Conservation (phyloP, 2,329 filamentous ascomycete genomes). For the Colletotrichum brevisporum region DNA sequence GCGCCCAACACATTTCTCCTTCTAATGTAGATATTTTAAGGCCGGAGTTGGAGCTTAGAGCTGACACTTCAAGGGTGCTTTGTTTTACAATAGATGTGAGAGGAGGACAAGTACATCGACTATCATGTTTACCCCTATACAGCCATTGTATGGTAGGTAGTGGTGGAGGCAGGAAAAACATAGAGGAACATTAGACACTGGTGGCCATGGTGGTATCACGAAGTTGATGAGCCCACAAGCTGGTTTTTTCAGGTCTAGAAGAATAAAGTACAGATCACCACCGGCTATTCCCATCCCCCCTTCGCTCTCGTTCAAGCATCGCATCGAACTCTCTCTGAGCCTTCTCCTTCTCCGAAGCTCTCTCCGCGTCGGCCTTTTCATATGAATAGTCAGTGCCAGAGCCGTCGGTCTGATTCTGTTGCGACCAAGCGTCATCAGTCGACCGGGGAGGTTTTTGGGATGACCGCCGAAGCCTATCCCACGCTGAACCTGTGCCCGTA, state of each 20-base stretch:
- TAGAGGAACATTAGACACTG: too few species aligned
- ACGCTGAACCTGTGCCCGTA: constrained; percentile 52
- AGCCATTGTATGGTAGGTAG: too few species aligned
- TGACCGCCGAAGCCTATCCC: constrained; percentile 62
- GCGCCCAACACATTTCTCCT: constrained; percentile 37
- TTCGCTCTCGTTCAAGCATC: constrained; percentile 61
- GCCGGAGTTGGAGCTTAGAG: too few species aligned
- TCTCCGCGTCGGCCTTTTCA: constrained; percentile 54
- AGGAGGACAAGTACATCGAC: too few species aligned
- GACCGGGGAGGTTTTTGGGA: constrained; percentile 38
- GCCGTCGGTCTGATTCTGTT: constrained; percentile 42
- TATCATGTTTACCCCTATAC: too few species aligned
- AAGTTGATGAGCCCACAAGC: too few species aligned
- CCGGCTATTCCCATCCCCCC: constrained; percentile 9
- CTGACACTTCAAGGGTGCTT: too few species aligned
- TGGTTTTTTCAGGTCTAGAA: background rate
- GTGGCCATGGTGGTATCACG: too few species aligned
- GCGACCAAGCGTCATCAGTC: constrained; percentile 19
- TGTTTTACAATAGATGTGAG: too few species aligned
- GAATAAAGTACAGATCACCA: constrained; percentile 21
- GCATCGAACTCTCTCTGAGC: constrained; percentile 67
- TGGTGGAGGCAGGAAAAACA: too few species aligned
- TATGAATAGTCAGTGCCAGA: constrained; percentile 53
- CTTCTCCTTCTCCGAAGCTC: constrained; percentile 55
- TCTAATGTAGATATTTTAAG: background rate